These are phyloP conservation scores for Gracilariopsis chorda DNA, from an alignment of 23 red algal species.

Conservation along the genomic window DNA sequence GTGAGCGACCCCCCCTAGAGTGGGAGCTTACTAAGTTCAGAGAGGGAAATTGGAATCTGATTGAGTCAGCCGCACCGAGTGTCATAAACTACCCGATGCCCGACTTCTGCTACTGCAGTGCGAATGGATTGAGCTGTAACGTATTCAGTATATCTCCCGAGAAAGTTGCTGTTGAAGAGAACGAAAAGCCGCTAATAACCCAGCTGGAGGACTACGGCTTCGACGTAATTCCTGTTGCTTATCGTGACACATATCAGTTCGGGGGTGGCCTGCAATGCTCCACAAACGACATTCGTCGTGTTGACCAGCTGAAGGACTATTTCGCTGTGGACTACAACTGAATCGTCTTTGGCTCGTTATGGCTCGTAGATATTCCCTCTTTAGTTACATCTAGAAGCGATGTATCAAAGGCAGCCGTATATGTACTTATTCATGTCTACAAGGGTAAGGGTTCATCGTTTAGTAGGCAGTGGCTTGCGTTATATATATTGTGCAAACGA, in stretches of 20 bases:
- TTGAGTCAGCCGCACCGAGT: slow-evolving; percentile 9
- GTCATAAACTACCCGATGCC: slow-evolving; percentile 7
- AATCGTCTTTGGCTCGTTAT: too few species aligned
- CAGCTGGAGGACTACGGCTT: slow-evolving; percentile 31
- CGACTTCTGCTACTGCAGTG: slow-evolving; percentile 36
- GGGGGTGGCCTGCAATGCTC: slow-evolving; percentile 31
- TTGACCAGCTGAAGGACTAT: slow-evolving; percentile 9
- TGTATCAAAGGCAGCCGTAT: too few species aligned
- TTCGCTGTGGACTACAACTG: slow-evolving; percentile 8
- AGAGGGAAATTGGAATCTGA: slow-evolving; percentile 42
- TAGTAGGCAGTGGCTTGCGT: too few species aligned
- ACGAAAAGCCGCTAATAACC: slow-evolving; percentile 7
- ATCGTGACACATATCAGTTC: slow-evolving; percentile 20
- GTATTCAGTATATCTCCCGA: slow-evolving; percentile 5
- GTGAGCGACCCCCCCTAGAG: slow-evolving; percentile 17
- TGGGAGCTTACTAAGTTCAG: slow-evolving; percentile 14
- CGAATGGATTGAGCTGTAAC: not conserved
- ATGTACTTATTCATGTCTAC: too few species aligned
- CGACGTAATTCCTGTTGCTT: not conserved
- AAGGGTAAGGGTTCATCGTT: too few species aligned
- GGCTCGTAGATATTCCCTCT: too few species aligned
- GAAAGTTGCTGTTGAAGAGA: slow-evolving; percentile 35
- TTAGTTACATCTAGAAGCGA: too few species aligned
- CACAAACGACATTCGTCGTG: slow-evolving; percentile 37
- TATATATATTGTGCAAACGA: too few species aligned